phyloP scores from a whole-genome alignment of 2,329 filamentous ascomycete genomes.

The Trichoderma sp. region DNA sequence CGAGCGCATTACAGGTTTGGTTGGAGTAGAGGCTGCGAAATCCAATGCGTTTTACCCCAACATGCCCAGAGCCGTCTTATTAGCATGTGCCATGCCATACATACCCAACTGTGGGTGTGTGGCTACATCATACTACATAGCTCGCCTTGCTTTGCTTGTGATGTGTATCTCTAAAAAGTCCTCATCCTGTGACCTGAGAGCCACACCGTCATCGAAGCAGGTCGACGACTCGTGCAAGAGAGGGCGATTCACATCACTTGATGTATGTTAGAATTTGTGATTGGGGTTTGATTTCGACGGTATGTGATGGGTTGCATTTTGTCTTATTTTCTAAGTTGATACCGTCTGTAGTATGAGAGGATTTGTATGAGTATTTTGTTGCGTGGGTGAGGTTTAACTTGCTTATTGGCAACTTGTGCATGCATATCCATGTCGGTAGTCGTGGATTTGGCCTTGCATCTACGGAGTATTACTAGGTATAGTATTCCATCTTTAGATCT shows the following conservation, averaged over 20 bases:
- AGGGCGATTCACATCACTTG: not conserved
- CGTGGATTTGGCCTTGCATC: not conserved
- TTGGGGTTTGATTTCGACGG: not conserved
- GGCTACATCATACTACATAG: not conserved
- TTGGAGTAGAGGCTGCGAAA: not conserved
- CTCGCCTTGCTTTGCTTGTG: not conserved
- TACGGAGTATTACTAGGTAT: not conserved
- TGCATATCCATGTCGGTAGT: not conserved
- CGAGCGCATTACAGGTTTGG: not conserved
- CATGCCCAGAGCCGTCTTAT: not conserved
- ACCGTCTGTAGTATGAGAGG: not conserved
- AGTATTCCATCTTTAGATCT: not conserved
- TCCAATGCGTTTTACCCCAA: not conserved
- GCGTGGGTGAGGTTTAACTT: not conserved
- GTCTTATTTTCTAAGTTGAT: not conserved
- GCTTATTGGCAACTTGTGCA: not conserved
- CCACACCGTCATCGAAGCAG: not conserved
- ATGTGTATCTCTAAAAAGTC: not conserved
- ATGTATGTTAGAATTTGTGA: not conserved
- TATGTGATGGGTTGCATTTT: not conserved
- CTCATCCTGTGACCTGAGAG: not conserved
- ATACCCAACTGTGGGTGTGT: not conserved
- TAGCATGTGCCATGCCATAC: not conserved
- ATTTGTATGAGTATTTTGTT: not conserved
- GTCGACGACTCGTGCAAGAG: not conserved